Evolutionary conservation across 1,284 basidiomycete genomes (phyloP), one percentile per base, ranked within the genome.

Genomic region (Chalciporus sp.): DNA sequence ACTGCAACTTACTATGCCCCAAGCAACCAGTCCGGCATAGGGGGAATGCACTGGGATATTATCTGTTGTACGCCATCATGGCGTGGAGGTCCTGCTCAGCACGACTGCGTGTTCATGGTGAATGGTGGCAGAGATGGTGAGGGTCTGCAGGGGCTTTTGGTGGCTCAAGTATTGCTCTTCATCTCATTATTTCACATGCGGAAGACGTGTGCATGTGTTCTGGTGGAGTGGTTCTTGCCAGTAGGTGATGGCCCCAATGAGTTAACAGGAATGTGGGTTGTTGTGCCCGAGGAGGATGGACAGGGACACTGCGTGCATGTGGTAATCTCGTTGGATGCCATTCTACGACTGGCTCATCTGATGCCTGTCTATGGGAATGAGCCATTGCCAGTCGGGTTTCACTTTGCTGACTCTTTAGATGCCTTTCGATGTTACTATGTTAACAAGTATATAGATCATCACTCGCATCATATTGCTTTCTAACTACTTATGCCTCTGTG

Each of bases 381-480:
- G n/a, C n/a, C n/a, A n/a, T n/a, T n/a, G n/a, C n/a, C n/a, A n/a
- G n/a, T n/a, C n/a, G 49, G 62, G 12, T 67, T 71, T 20, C 42
- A 63, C 44, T 62, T 55, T 51, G 41, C 52, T 0, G 10, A 63
- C 9, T 55, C 67, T 5, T 54, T 71, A 1, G 61, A 68, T 57
- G 57, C 58, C 1, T 74, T 73, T 49, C 10, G 52, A 12, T 35
- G 57, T 4, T 72, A 61, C 58, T 70, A 60, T 60, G 55, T 71
- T 12, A 74, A 70, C 51, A 61, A 56, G 19, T 71, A 62, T 56
- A 55, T 60, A 47, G 70, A 74, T 48, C 64, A 72, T 48, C 71
- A 72, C 56, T 49, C 61, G 14, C 26, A 46, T 31, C 33, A 46
- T 19, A 52, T 52, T 11, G 43, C 31, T 4, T 52, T 50, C 29